Conservation (phyloP, 495 filamentous ascomycete genomes). For the Tuber microsphaerosporum region DNA sequence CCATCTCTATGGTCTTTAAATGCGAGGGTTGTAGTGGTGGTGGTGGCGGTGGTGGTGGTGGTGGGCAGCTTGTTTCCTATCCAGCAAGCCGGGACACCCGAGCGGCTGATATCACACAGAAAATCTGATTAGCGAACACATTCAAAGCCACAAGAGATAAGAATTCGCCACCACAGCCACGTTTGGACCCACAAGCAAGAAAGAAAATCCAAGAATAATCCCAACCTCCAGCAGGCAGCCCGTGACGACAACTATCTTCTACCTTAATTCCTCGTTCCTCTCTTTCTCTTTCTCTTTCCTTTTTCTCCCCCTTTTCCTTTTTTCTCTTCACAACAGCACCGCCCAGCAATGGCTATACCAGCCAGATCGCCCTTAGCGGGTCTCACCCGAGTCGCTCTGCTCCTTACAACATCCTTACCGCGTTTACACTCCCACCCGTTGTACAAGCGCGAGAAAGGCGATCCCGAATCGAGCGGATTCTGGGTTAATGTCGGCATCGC, state of each 20-base stretch:
- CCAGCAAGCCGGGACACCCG: not conserved
- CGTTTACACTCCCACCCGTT: slow-evolving; percentile 31
- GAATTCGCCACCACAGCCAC: not conserved
- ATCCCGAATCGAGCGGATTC: slow-evolving; percentile 48
- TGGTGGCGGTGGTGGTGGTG: not conserved
- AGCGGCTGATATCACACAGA: not conserved
- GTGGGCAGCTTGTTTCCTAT: not conserved
- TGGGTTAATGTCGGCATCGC: slow-evolving; percentile 67
- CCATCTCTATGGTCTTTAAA: not conserved
- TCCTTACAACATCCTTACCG: slow-evolving; percentile 25
- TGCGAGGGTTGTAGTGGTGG: not conserved
- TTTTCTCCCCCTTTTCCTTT: not conserved
- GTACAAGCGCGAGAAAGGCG: slow-evolving; percentile 44
- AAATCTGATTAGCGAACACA: not conserved
- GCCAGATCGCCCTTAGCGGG: not conserved
- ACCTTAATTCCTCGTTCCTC: not conserved
- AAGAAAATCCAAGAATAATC: not conserved
- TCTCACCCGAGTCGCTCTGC: slow-evolving; percentile 21
- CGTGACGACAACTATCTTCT: not conserved
- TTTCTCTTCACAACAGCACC: not conserved
- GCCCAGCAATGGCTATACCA: not conserved
- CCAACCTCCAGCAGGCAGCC: not conserved
- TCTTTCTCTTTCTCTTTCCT: not conserved
- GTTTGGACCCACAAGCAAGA: not conserved
- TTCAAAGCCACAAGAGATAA: not conserved